Evolutionary conservation across 2,329 filamentous ascomycete species (phyloP), one percentile per base, ranked within the genome.

Genomic region (Berkeleyomyces rouxiae): DNA sequence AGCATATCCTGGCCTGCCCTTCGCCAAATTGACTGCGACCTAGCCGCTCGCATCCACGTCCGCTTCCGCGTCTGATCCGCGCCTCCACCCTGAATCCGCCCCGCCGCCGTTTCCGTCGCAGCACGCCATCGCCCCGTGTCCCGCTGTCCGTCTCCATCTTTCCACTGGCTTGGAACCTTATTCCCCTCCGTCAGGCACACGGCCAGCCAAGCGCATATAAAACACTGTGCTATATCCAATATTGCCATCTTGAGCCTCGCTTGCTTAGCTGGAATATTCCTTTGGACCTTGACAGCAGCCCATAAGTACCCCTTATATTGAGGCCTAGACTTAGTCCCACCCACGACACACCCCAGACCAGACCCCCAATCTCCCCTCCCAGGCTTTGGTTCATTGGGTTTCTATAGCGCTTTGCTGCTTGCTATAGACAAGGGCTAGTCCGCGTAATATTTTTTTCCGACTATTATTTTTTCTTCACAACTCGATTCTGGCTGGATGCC

Each of bases 261-360:
- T 59, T 59, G 58, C 58, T 47, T 40, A 33, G 42, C 46, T 59
- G 58, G 58, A 46, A 13, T 59, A 55, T 55, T 55, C 49, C 49
- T 55, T 55, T 55, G 49, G 49, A 23, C 23, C 49, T 55, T 55
- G 49, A 55, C 49, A 55, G 49, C 33, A 31, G 37, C 33, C 49
- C 49, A 13, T 47, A 31, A 16, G 23, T 47, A 47, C 23, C 9
- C 47, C 47, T 36, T 53, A 53, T 53, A 53, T 53, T 11, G 49
- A 53, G 49, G 49, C 31, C 33, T 37, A 9, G n/a, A 33, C 33
- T 37, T 53, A 49, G 23, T 23, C 36, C 33, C 23, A 53, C 31
- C 23, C 44, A 47, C 10, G 33, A 36, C 23, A 31, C 16, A 13
- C 7, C n/a, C 10, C 7, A 9, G 7, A 31, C 49, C 49, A 55